A percentile compares a stretch with the other conserved stretches of the same genome.
Evolutionary conservation across 1,139 yeast species (phyloP).

Genomic region (Candida freyschussii): DNA sequence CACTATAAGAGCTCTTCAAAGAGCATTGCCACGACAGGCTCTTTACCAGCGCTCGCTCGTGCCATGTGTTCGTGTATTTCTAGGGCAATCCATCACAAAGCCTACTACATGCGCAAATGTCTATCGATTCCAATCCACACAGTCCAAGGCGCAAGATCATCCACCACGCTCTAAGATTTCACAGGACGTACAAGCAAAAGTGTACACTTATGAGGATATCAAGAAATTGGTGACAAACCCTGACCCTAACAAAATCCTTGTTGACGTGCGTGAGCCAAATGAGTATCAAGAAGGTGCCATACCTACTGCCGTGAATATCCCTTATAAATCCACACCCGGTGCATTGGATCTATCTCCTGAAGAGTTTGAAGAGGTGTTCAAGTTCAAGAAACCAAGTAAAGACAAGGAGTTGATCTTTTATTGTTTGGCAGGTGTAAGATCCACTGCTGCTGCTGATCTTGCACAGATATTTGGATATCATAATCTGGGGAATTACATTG

Average conservation of each 20-base stretch:
- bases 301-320: constrained; percentile 83
- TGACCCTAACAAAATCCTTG: constrained; percentile 44
- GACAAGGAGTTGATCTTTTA: constrained; percentile 79
- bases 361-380: constrained; percentile 76
- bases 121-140: constrained; percentile 16
- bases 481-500: constrained; percentile 71
- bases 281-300: constrained; percentile 71
- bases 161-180: no score
- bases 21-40: no score
- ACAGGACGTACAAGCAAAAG: constrained; percentile 38
- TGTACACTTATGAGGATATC: constrained; percentile 53
- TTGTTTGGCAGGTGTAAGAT: constrained; percentile 91
- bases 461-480: constrained; percentile 88
- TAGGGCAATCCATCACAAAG: no score
- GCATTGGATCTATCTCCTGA: constrained; percentile 77
- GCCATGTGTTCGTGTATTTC: no score
- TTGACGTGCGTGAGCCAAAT: constrained; percentile 90
- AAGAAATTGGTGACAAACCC: constrained; percentile 43
- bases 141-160: constrained; percentile 11
- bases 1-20: no score
- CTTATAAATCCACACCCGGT: constrained; percentile 91
- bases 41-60: no score
- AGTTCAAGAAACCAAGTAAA: constrained; percentile 72
- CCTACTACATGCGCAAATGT: no score
- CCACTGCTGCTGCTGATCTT: constrained; percentile 84